These are phyloP conservation scores for Talaromyces ruber DNA, from an alignment of 495 filamentous ascomycete genomes.

Conservation along the genomic window DNA sequence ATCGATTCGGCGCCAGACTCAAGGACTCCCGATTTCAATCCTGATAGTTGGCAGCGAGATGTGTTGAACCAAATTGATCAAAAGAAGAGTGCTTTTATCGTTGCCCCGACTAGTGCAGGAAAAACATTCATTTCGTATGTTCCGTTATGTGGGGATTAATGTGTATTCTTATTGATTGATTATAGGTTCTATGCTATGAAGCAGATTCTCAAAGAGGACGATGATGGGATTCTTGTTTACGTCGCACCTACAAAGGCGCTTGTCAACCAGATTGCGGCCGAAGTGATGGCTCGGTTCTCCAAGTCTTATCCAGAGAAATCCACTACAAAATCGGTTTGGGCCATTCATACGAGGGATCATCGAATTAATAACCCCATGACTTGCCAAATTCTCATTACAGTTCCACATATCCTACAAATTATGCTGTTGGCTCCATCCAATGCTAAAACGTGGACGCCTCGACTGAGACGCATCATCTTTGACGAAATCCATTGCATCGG, in stretches of 20 bases:
- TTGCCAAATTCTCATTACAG: constrained; percentile 69
- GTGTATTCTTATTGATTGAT: neutral
- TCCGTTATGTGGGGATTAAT: neutral
- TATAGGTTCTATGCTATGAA: constrained; percentile 69
- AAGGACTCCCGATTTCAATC: constrained; percentile 56
- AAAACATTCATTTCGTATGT: constrained; percentile 49
- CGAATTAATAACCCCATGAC: constrained; percentile 61
- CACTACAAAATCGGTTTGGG: constrained; percentile 61
- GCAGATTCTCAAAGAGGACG: constrained; percentile 54
- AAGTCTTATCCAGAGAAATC: constrained; percentile 45
- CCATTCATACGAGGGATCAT: constrained; percentile 67
- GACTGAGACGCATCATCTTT: constrained; percentile 68
- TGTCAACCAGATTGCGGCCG: constrained; percentile 77
- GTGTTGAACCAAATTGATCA: constrained; percentile 67
- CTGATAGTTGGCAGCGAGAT: constrained; percentile 67
- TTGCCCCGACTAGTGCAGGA: constrained; percentile 67
- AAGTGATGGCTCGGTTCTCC: constrained; percentile 58
- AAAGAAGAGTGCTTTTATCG: constrained; percentile 59
- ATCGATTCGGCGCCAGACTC: constrained; percentile 59
- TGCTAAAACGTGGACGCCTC: constrained; percentile 55
- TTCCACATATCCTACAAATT: constrained; percentile 70
- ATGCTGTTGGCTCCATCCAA: constrained; percentile 65
- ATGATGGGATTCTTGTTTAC: constrained; percentile 66
- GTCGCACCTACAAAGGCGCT: constrained; percentile 76
- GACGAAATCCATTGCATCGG: constrained; percentile 81